Evolutionary conservation across 306 rosid species (phyloP).

Genomic region (Carpinus fangiana): DNA sequence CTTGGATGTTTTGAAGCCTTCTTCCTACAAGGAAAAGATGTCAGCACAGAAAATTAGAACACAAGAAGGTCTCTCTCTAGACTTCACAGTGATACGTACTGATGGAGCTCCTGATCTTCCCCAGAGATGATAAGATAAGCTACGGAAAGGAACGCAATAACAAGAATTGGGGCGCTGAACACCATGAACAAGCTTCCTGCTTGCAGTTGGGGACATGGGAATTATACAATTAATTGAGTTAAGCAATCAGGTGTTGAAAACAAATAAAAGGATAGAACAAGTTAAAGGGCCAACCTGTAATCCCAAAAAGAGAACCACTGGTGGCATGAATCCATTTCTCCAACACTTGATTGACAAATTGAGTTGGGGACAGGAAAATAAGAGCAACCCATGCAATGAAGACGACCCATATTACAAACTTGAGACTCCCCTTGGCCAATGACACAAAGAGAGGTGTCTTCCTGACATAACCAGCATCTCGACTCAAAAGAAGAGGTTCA

Average conservation of each 20-base stretch:
- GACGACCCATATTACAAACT: slow-evolving; percentile 45
- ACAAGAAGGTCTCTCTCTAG: not conserved
- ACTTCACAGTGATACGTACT: slow-evolving; percentile 41
- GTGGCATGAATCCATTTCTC: slow-evolving; percentile 29
- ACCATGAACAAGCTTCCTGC: slow-evolving; percentile 70
- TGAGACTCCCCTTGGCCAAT: slow-evolving; percentile 54
- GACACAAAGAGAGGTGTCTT: slow-evolving; percentile 30
- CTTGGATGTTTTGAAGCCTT: slow-evolving; percentile 52
- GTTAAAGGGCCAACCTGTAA: slow-evolving; percentile 48
- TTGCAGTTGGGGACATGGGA: slow-evolving; percentile 32
- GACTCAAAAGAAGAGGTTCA: slow-evolving; percentile 48
- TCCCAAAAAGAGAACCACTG: slow-evolving; percentile 44
- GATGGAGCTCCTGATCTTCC: slow-evolving; percentile 43
- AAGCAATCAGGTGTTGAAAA: not conserved
- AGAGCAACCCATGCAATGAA: slow-evolving; percentile 58
- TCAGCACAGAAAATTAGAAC: slow-evolving; percentile 5
- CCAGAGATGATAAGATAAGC: slow-evolving; percentile 56
- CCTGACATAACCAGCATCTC: slow-evolving; percentile 28
- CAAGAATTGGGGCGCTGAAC: slow-evolving; percentile 58
- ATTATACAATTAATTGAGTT: too few species aligned
- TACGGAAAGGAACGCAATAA: slow-evolving; percentile 65
- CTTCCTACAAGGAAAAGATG: slow-evolving; percentile 45
- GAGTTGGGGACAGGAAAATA: slow-evolving; percentile 51
- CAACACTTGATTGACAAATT: slow-evolving; percentile 25
- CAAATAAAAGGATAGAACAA: not conserved